Base-by-base conservation (phyloP, 164 flowering plant species). In the Taxillus chinensis region DNA sequence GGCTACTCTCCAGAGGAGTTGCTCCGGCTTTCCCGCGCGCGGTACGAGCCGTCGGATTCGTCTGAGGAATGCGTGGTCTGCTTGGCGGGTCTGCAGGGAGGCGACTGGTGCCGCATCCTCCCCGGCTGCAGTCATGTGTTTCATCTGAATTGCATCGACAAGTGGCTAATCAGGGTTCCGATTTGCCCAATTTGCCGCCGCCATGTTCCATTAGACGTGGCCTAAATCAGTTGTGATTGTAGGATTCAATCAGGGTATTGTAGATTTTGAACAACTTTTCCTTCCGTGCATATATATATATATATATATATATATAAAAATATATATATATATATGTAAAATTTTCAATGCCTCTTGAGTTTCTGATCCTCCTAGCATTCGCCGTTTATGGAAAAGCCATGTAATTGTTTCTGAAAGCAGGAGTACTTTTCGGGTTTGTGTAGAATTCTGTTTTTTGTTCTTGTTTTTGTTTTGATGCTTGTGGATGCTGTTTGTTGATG, bases 101-200 rank as follows among this genome's bases (percentile, higher is more conserved):
- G 62, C 38, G 62, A 59, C 14, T 59, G 62, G 62, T 59, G 62
- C 62, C 48, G 62, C 14, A 15, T 3, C 5, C 62, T 59, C 15
- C 62, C 62, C 5, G 48, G 49, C 13, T 59, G 62, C 14, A 16
- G 14, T 8, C 62, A 59, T 13, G 11, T 27, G 3, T 59, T 59
- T 45, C 62, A 59, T 27, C 17, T 39, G 5, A 12, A 59, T 43
- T 59, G 62, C 51, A 38, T 59, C 12, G 62, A 59, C 14, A 42
- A 27, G 12, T 59, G 62, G 62, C 39, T 59, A 50, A 27, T 59
- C 2, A 59, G 27, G 49, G 62, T n/a, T 3, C 50, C 50, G 14
- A 5, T 45, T 45, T 59, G 62, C 62, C 62, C 62, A 7, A 59
- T 45, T 17, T 59, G 62, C 14, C 48, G 62, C 5, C 27, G 38